Evolutionary conservation across 225 moss, liverwort and hornwort genomes (phyloP).

Genomic region (Pleurozium schreberi): DNA sequence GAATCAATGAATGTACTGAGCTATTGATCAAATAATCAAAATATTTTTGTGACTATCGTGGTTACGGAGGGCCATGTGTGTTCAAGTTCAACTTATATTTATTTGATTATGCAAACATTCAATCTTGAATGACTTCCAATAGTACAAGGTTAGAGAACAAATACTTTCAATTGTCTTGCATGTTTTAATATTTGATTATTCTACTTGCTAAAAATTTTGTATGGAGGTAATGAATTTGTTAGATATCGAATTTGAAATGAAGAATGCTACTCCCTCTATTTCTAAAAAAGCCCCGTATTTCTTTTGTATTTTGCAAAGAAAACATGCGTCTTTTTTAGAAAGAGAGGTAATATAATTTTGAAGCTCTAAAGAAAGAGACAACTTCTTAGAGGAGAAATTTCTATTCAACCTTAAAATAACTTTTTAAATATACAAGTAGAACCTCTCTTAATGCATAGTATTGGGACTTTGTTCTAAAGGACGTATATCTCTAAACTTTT

Average conservation of each 20-base stretch:
- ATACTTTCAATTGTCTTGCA: background rate
- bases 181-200: background rate
- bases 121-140: background rate
- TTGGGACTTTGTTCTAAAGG: too few relatives aligned
- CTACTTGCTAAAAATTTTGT: background rate
- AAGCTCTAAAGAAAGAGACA: background rate
- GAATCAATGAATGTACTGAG: background rate
- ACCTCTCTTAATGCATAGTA: too few relatives aligned
- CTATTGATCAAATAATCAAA: background rate
- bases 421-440: background rate
- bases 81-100: background rate
- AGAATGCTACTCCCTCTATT: too few relatives aligned
- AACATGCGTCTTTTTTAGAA: too few relatives aligned
- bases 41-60: background rate
- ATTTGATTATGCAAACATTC: background rate
- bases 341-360: background rate
- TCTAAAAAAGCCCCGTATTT: too few relatives aligned
- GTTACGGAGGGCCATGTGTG: accelerated
- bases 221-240: too few relatives aligned
- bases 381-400: background rate
- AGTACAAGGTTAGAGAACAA: background rate
- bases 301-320: too few relatives aligned
- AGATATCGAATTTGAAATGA: background rate
- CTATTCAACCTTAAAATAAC: background rate
- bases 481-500: too few relatives aligned